phyloP scores from a whole-genome alignment of 106 monocot genomes.

The Allium sativum region DNA sequence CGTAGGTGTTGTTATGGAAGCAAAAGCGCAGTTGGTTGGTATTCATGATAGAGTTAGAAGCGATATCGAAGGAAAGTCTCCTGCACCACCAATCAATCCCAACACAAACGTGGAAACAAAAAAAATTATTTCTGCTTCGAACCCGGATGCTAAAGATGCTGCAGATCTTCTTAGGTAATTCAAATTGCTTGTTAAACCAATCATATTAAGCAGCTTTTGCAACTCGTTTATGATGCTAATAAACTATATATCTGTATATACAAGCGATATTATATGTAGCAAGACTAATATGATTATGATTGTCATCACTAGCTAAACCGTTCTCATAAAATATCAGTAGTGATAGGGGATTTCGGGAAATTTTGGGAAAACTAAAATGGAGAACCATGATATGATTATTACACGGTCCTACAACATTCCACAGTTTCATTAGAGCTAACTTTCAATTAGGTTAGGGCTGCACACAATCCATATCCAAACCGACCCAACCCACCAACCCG shows the following conservation, averaged over 20 bases:
- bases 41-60: slow-evolving; percentile 76
- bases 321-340: too few species aligned
- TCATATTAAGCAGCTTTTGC: neutral
- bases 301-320: neutral
- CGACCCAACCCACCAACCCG: too few species aligned
- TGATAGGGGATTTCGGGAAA: too few species aligned
- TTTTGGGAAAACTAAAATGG: neutral
- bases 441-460: too few species aligned
- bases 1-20: slow-evolving; percentile 71
- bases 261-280: neutral
- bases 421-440: too few species aligned
- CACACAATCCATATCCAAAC: too few species aligned
- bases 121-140: slow-evolving; percentile 50
- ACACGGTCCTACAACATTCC: too few species aligned
- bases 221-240: neutral
- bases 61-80: slow-evolving; percentile 36
- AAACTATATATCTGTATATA: too few species aligned
- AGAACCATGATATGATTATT: slow-evolving; percentile 1
- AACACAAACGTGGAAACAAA: slow-evolving; percentile 31
- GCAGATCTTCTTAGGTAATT: slow-evolving; percentile 79
- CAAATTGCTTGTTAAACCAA: neutral
- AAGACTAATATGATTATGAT: neutral
- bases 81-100: slow-evolving; percentile 12
- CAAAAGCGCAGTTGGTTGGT: slow-evolving; percentile 84
- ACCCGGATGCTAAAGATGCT: slow-evolving; percentile 88